Conservation (phyloP, 73 alveolate genomes). For the Effrenium voratum region DNA sequence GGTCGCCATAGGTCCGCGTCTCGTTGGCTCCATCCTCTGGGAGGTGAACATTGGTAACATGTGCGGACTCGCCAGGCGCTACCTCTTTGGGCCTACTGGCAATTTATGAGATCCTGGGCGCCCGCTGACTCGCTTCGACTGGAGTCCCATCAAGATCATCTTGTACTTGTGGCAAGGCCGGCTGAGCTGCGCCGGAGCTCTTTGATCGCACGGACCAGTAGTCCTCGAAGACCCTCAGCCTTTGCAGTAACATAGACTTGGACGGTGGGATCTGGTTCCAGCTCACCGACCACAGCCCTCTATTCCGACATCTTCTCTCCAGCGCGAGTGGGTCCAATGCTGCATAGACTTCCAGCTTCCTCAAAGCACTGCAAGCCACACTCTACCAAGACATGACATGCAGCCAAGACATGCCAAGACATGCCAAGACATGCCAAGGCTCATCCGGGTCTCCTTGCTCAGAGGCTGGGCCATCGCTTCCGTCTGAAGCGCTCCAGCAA, state of each 20-base stretch:
- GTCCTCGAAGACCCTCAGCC: slow-evolving; percentile 53
- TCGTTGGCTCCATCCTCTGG: too few species aligned
- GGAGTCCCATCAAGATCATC: too few species aligned
- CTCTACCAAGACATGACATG: background rate
- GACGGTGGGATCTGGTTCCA: background rate
- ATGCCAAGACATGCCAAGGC: too few species aligned
- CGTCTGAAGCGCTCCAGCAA: slow-evolving; percentile 47
- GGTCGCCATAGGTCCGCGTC: too few species aligned
- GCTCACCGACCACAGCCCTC: slow-evolving; percentile 47
- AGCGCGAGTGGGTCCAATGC: slow-evolving; percentile 49
- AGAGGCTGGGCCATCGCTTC: background rate
- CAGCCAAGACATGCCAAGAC: background rate
- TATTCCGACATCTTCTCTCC: slow-evolving; percentile 72
- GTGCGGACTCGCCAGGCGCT: too few species aligned
- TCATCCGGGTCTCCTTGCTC: slow-evolving; percentile 73
- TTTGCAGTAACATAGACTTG: slow-evolving; percentile 67
- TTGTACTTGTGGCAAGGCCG: too few species aligned
- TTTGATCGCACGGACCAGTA: slow-evolving; percentile 17
- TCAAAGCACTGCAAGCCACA: background rate
- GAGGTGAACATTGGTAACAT: too few species aligned
- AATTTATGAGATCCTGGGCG: too few species aligned
- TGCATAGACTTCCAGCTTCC: slow-evolving; percentile 77
- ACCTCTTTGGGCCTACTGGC: too few species aligned
- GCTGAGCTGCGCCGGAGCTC: background rate
- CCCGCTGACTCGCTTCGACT: too few species aligned